Base-by-base conservation (phyloP, 2,329 filamentous ascomycete genomes). In the Didymella keratinophila region DNA sequence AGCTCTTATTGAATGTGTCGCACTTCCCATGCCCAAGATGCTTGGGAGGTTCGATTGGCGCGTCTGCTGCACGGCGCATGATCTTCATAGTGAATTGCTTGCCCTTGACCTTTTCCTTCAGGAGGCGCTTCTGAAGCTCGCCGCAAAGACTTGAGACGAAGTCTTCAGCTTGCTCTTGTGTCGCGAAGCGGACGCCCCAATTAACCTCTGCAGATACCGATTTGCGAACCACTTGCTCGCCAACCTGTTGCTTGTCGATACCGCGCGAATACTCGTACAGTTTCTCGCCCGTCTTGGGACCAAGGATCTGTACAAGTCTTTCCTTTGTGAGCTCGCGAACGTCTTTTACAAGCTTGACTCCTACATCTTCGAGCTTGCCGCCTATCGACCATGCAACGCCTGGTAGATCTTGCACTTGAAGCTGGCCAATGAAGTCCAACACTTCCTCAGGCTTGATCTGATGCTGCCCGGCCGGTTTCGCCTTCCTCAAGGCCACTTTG, bases 161-260 rank as follows among this genome's bases (percentile, higher is more conserved):
- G 64, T 96, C 92, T 58, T 98, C 94, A 0, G 93, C 93, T 76
- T 99, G 94, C n/a, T 86, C 84, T 71, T 97, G 92, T 60, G 85
- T 96, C 66, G 95, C 87, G 73, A 99, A 99, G 6, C 95, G 88
- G 55, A 99, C 96, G 2, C 96, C 95, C 95, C 95, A 99, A 69
- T 95, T 99, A 62, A 99, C 92, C 74, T 99, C 95, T 1, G 94
- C 94, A 2, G 95, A 98, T 0, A 99, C 92, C 0, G 94, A 98
- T 73, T 98, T 99, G 52, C 95, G 88, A 16, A 92, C 82, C 0
- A 89, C 86, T 70, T 96, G 90, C 56, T 94, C 90, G 30, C 93
- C 94, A 6, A 98, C 92, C 75, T 97, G 92, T 1, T 87, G 83
- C 48, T 83, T 85, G 76, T 99, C 95, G 47, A 98, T 92, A 2